Percentiles rank a stretch among this genome's conserved stretches.
Evolutionary conservation across 139 green algal genomes (phyloP).

Genomic region (Asterochloris erici): DNA sequence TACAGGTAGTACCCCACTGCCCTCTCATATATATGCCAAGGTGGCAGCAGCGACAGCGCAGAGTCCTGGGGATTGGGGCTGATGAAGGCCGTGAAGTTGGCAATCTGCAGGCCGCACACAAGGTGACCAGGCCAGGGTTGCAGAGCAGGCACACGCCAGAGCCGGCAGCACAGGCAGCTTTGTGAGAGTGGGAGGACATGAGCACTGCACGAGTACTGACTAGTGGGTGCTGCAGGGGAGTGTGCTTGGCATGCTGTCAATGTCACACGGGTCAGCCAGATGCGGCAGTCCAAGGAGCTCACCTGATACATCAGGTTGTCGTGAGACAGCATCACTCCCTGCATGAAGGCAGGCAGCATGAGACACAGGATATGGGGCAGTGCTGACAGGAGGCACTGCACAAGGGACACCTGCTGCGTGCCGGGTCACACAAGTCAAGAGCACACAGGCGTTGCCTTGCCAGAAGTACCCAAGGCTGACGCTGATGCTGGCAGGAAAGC

Average conservation of each 20-base stretch:
- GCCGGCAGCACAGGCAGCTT: too few species aligned
- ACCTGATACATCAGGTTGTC: conserved; percentile 87
- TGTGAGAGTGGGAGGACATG: background rate
- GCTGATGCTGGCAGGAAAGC: too few species aligned
- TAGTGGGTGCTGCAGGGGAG: too few species aligned
- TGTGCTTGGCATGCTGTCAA: too few species aligned
- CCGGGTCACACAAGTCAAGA: too few species aligned
- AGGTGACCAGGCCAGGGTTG: background rate
- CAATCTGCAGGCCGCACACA: conserved; percentile 1
- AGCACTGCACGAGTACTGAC: too few species aligned
- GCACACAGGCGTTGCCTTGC: too few species aligned
- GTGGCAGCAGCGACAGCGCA: conserved; percentile 80
- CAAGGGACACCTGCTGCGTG: too few species aligned
- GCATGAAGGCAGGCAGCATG: conserved; percentile 1
- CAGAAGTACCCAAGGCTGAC: too few species aligned
- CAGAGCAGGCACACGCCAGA: too few species aligned
- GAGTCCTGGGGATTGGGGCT: conserved; percentile 42
- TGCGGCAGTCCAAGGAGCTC: background rate
- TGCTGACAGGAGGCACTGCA: too few species aligned
- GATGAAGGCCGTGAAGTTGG: conserved; percentile 59
- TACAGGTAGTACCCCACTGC: conserved; percentile 65
- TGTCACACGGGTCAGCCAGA: too few species aligned
- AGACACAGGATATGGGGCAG: background rate
- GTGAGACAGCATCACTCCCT: conserved; percentile 80
- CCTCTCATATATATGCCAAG: conserved; percentile 95